These are phyloP conservation scores for Phyllosticta citrichinensis DNA, from an alignment of 2,329 filamentous ascomycete genomes.

Conservation along the genomic window DNA sequence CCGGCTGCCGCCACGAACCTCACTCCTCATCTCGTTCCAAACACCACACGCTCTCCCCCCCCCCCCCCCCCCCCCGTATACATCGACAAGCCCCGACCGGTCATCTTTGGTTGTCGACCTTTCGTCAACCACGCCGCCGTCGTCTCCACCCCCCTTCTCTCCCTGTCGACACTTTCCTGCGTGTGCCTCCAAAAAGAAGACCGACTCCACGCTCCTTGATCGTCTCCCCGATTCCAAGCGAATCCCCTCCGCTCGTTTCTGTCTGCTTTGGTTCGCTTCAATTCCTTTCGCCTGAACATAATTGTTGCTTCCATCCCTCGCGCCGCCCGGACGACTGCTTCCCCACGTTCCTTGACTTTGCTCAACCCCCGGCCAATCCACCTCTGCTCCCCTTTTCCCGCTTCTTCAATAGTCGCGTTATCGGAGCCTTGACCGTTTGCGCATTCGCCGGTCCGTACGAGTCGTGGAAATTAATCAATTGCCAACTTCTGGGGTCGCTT, in stretches of 20 bases:
- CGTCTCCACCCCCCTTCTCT: slow-evolving; percentile 8
- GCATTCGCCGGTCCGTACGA: background rate
- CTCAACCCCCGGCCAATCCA: background rate
- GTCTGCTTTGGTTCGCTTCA: slow-evolving; percentile 13
- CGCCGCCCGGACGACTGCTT: slow-evolving; percentile 11
- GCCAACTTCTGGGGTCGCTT: slow-evolving; percentile 3
- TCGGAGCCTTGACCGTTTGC: background rate
- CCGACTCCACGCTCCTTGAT: slow-evolving; percentile 23
- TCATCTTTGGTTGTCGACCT: slow-evolving; percentile 17
- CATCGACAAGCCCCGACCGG: slow-evolving; percentile 28
- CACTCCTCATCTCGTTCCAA: slow-evolving; percentile 13
- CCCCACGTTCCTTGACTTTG: slow-evolving; percentile 9
- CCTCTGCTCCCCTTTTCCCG: background rate
- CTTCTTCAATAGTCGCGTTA: background rate
- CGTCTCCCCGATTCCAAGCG: slow-evolving; percentile 21
- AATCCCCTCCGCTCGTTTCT: slow-evolving; percentile 25
- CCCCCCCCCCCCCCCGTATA: slow-evolving; percentile 1
- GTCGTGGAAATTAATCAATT: slow-evolving; percentile 3
- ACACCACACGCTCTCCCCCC: slow-evolving; percentile 15
- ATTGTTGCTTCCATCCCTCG: slow-evolving; percentile 11
- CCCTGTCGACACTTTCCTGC: background rate
- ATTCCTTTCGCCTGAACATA: slow-evolving; percentile 10
- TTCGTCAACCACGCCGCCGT: slow-evolving; percentile 23
- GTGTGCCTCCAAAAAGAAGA: slow-evolving; percentile 12
- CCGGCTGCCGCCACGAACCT: slow-evolving; percentile 7